Evolutionary conservation across 1,284 basidiomycete genomes (phyloP).

Genomic region (Puccinia horiana): DNA sequence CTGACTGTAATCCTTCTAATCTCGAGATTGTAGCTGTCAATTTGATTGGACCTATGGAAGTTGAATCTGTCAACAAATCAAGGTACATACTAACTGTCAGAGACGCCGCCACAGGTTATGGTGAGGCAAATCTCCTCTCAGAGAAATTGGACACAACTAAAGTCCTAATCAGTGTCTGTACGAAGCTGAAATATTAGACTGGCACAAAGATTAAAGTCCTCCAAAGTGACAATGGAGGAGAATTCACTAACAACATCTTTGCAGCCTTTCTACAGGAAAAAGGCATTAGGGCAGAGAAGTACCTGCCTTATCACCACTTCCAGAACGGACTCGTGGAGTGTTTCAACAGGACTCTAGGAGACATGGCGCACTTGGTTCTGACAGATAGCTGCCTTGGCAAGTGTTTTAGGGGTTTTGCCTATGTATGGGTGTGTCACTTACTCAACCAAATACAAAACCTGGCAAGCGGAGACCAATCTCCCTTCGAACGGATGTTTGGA

Average conservation of each 20-base stretch:
- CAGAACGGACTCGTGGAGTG: too few species aligned
- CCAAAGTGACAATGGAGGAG: background rate
- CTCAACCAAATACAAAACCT: too few species aligned
- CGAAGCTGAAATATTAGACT: too few species aligned
- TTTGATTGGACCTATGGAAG: too few species aligned
- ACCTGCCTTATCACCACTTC: background rate
- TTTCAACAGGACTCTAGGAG: background rate
- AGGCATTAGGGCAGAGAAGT: background rate
- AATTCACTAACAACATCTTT: background rate
- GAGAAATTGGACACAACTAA: background rate
- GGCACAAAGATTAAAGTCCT: background rate
- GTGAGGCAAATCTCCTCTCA: background rate
- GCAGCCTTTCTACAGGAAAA: background rate
- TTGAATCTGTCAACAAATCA: background rate
- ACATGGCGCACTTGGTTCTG: too few species aligned
- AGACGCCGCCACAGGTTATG: background rate
- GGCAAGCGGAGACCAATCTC: too few species aligned
- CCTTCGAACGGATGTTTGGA: background rate
- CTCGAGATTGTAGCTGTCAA: too few species aligned
- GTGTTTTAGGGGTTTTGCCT: too few species aligned
- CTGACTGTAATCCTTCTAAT: too few species aligned
- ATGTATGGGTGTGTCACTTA: background rate
- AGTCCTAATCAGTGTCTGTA: too few species aligned
- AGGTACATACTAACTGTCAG: too few species aligned
- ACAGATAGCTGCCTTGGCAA: too few species aligned